Evolutionary conservation across 495 filamentous ascomycete genomes (phyloP).

Genomic region (Hyaloscypha hepaticicola): DNA sequence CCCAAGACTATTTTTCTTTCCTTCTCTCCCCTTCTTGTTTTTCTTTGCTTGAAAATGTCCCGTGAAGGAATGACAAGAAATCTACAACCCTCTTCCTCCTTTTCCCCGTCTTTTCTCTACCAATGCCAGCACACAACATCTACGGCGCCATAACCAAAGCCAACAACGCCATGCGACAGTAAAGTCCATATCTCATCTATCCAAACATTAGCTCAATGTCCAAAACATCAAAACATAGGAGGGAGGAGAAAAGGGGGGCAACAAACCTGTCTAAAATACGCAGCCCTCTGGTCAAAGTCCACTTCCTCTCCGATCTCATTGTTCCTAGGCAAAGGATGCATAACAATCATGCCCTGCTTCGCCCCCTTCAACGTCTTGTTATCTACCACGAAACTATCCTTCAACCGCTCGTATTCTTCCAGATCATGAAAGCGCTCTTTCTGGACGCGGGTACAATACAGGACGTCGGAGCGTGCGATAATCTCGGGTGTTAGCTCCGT

Average conservation of each 20-base stretch:
- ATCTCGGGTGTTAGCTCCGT: slow-evolving; percentile 82
- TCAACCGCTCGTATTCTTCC: slow-evolving; percentile 78
- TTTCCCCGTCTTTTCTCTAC: too few species aligned
- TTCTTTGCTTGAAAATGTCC: too few species aligned
- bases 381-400: slow-evolving; percentile 83
- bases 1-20: too few species aligned
- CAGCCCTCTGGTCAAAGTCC: slow-evolving; percentile 93
- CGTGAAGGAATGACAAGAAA: too few species aligned
- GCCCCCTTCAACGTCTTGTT: slow-evolving; percentile 88
- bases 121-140: neutral
- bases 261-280: slow-evolving; percentile 98
- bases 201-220: slow-evolving; percentile 37
- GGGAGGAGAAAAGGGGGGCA: slow-evolving; percentile 10
- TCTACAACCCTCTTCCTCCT: too few species aligned
- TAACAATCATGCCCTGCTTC: slow-evolving; percentile 85
- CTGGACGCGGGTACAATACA: slow-evolving; percentile 96
- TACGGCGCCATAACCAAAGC: slow-evolving; percentile 76
- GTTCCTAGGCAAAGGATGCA: slow-evolving; percentile 95
- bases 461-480: slow-evolving; percentile 76
- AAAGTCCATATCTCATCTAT: slow-evolving; percentile 97
- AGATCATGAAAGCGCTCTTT: slow-evolving; percentile 87
- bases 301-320: slow-evolving; percentile 92
- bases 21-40: too few species aligned
- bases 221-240: slow-evolving; percentile 10
- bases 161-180: slow-evolving; percentile 95